Evolutionary conservation across 176 grass and related monocot species (phyloP), one percentile per base, ranked within the genome.

Genomic region (Dendrocalamus sinicus): DNA sequence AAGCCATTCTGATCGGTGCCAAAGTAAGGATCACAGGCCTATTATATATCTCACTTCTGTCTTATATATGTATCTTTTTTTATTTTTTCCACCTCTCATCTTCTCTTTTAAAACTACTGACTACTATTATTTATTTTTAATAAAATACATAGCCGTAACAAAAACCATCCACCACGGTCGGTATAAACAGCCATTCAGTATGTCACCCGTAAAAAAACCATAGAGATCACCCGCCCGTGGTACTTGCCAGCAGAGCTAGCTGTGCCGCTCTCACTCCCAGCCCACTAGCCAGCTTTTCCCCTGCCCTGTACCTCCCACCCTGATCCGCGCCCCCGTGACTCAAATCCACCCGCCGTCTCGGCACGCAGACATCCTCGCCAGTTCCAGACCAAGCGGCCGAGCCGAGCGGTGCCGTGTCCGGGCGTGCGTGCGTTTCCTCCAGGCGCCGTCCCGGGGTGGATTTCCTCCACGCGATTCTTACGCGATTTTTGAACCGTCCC

Each of bases 21-120:
- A n/a, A n/a, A 32, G 1, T 32, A 32, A 32, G 0, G 30, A 32
- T 32, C 30, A 32, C 30, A 2, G 0, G 2, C 30, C 2, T 32
- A 32, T 32, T 32, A 32, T 32, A 2, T 32, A 32, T 32, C 30
- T 37, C 35, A 37, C 4, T 4, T 37, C 4, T 37, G 4, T 4
- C 35, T 37, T 0, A 37, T 37, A 4, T 4, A 37, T 4, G 4
- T 37, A 37, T 37, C 32, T 35, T 35, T 37, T 37, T 37, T 37
- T 37, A 37, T 0, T 0, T 37, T 37, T 37, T 4, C 3, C 4
- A 37, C 1, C 4, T 0, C 35, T 37, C 35, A 0, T 2, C 2
- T 32, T 32, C 30, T 32, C 2, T 32, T 32, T 32, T 32, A 32
- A 32, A 32, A 32, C 2, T 2, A 32, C 30, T 32, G 0, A 37